Base-by-base conservation (phyloP, 495 filamentous ascomycete genomes). In the Entonaema liquescens region DNA sequence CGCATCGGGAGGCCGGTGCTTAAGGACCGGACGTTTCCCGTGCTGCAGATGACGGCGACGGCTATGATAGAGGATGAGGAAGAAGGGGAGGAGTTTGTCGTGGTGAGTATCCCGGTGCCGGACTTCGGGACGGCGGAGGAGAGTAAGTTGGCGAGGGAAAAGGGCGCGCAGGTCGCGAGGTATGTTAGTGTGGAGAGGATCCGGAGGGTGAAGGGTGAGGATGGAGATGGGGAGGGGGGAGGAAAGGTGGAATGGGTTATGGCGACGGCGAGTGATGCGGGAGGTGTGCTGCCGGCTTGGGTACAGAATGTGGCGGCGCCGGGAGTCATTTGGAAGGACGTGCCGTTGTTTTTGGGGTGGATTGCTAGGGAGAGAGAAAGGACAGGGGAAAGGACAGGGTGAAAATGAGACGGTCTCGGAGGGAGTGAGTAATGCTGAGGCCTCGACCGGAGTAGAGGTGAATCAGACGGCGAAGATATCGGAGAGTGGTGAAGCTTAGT, bases 241-340 rank as follows among this genome's bases (percentile, higher is more conserved):
- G 78, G 70, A 21, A 74, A 81, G 31, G 81, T 91, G 31, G 82
- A 87, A 66, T 93, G 90, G 90, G 82, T 87, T 5, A 91, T 92
- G 86, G 87, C 87, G 3, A 92, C 90, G 49, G 86, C 88, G n/a
- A 89, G 89, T 49, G 86, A 93, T 74, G 89, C 91, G 0, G 82
- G 82, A 17, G 91, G 91, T 8, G 81, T 83, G 26, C 82, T 94
- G 59, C 91, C 91, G 6, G 78, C 83, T 74, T 90, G 85, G 85
- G 78, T 92, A 70, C 90, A 93, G 83, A 86, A 89, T 67, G 75
- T 86, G 55, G 89, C 86, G 13, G 85, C 92, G 28, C 88, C 89
- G 1, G 83, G 83, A 11, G 85, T 87, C 40, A 86, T 94, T 60
- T 87, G 88, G 29, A 90, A 90, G 68, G 92, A 93, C 81, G 91